Evolutionary conservation across 2,329 filamentous ascomycete genomes (phyloP).

Genomic region (Fonsecaea pugnacius): DNA sequence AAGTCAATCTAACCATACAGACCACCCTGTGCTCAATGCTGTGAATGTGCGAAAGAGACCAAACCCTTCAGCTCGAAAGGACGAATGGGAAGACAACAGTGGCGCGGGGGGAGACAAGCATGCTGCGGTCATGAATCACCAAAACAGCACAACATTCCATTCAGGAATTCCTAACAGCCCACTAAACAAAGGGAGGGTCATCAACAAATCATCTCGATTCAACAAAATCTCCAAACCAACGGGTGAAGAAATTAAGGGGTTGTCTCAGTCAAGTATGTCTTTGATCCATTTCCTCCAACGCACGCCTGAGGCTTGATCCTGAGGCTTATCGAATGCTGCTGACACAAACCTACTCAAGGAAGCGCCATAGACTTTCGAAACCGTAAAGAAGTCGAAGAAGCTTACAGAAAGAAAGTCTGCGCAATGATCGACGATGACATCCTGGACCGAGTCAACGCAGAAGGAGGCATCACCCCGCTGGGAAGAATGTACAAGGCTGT

Average conservation of each 20-base stretch:
- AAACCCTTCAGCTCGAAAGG: neutral
- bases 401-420: slow-evolving; percentile 13
- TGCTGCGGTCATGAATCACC: neutral
- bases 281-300: neutral
- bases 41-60: slow-evolving; percentile 1
- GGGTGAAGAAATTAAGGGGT: neutral
- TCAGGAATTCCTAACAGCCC: neutral
- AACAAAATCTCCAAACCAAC: neutral
- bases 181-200: neutral
- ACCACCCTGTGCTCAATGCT: neutral
- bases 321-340: neutral
- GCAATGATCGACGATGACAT: slow-evolving; percentile 25
- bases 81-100: slow-evolving; percentile 10
- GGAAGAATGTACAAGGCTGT: slow-evolving; percentile 23
- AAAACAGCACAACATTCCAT: neutral
- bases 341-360: slow-evolving; percentile 1
- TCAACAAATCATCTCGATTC: neutral
- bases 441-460: slow-evolving; percentile 18
- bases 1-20: neutral
- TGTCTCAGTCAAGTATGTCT: slow-evolving; percentile 1
- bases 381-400: slow-evolving; percentile 12
- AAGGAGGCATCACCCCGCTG: slow-evolving; percentile 23
- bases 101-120: neutral
- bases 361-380: slow-evolving; percentile 19
- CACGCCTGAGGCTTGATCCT: neutral